Conservation (phyloP, 2,329 filamentous ascomycete species). For the Alternaria ethzedia region DNA sequence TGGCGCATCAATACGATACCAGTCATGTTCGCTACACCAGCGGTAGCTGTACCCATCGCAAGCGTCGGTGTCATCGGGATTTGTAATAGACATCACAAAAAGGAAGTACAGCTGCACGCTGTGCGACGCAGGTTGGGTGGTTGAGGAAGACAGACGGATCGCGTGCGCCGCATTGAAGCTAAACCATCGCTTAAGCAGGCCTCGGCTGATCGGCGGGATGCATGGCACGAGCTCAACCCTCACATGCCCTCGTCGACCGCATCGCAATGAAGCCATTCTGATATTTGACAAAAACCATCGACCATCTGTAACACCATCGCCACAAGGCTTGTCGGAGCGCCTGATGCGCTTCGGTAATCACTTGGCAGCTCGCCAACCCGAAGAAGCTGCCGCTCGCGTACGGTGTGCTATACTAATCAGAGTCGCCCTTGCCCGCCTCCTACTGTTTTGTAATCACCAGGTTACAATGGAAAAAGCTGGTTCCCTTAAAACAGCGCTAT, state of each 20-base stretch:
- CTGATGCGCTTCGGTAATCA: background rate
- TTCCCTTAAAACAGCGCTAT: slow-evolving; percentile 6
- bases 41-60: background rate
- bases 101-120: background rate
- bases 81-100: background rate
- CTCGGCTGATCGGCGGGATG: background rate
- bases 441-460: slow-evolving; percentile 41
- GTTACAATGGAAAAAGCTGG: slow-evolving; percentile 2
- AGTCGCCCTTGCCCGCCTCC: slow-evolving; percentile 12
- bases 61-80: background rate
- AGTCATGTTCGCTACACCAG: background rate
- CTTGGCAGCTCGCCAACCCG: background rate
- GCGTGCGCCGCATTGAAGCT: background rate
- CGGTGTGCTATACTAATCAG: slow-evolving; percentile 21
- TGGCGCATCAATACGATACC: background rate
- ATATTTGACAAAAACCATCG: background rate
- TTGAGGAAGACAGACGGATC: background rate
- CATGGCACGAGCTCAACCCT: background rate
- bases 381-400: background rate
- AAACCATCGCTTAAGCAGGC: background rate
- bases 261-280: background rate
- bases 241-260: background rate
- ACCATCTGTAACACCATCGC: background rate
- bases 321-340: background rate
- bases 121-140: background rate